Evolutionary conservation across 495 filamentous ascomycete genomes (phyloP).

Genomic region (Hypoxylon lenormandii): DNA sequence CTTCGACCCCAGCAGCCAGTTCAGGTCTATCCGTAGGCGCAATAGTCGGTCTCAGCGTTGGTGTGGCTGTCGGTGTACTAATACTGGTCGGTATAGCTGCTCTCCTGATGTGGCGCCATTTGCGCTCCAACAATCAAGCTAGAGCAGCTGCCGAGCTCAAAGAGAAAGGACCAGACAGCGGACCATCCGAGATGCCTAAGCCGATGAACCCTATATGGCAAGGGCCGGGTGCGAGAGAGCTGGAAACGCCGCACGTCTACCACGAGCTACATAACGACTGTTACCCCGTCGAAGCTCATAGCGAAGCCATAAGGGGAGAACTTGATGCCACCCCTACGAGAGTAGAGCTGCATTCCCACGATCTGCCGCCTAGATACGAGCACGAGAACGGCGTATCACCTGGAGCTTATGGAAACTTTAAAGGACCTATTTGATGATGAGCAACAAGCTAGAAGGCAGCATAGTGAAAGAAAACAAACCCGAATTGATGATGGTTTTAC

Average conservation of each 20-base stretch:
- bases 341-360: constrained; percentile 31
- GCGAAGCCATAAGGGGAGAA: constrained; percentile 27
- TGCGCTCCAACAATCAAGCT: constrained; percentile 10
- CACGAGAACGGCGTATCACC: constrained; percentile 5
- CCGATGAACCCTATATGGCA: constrained; percentile 29
- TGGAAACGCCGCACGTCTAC: constrained; percentile 24
- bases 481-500: too few relatives aligned
- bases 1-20: constrained; percentile 9
- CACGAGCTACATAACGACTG: constrained; percentile 28
- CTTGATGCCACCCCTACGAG: constrained; percentile 14
- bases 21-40: constrained; percentile 29
- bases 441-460: too few relatives aligned
- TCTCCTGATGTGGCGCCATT: constrained; percentile 25
- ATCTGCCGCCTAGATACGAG: constrained; percentile 32
- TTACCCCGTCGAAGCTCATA: constrained; percentile 25
- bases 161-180: constrained; percentile 15
- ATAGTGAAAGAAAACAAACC: constrained; percentile 14
- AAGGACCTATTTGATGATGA: constrained; percentile 29
- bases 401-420: constrained; percentile 30
- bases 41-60: constrained; percentile 38
- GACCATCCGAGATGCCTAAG: neutral
- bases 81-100: constrained; percentile 14
- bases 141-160: neutral
- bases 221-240: constrained; percentile 27
- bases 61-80: constrained; percentile 18